phyloP scores from a whole-genome alignment of 2,329 filamentous ascomycete genomes.

The Exophiala sp. region DNA sequence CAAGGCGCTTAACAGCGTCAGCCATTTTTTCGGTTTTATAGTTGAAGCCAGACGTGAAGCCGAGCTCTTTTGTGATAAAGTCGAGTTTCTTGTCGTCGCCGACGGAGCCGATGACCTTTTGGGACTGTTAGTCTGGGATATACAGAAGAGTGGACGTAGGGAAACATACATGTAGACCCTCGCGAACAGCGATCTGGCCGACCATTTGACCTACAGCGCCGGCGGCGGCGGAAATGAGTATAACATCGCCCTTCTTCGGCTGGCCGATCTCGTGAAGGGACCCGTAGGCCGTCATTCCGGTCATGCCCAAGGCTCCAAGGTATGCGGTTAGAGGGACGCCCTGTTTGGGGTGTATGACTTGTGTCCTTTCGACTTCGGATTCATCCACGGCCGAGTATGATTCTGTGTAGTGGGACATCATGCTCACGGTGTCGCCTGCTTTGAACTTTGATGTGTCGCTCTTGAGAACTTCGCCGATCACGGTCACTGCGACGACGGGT shows the following conservation, averaged over 20 bases:
- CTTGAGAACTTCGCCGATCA: slow-evolving; percentile 63
- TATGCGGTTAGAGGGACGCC: slow-evolving; percentile 62
- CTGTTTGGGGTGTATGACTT: slow-evolving; percentile 47
- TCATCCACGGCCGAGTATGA: slow-evolving; percentile 61
- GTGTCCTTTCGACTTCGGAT: slow-evolving; percentile 29
- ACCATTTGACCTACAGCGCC: slow-evolving; percentile 73
- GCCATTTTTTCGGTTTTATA: slow-evolving; percentile 69
- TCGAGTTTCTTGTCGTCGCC: slow-evolving; percentile 70
- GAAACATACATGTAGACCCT: slow-evolving; percentile 53
- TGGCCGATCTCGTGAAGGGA: slow-evolving; percentile 65
- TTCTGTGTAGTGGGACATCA: slow-evolving; percentile 42
- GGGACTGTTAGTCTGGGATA: not conserved
- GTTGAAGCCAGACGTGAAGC: slow-evolving; percentile 67
- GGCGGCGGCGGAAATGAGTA: slow-evolving; percentile 69
- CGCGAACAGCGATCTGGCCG: slow-evolving; percentile 69
- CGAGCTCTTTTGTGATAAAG: slow-evolving; percentile 61
- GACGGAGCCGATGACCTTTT: slow-evolving; percentile 66
- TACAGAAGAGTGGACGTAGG: not conserved
- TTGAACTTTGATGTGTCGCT: slow-evolving; percentile 58
- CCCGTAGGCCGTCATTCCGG: slow-evolving; percentile 65
- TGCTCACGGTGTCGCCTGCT: slow-evolving; percentile 53
- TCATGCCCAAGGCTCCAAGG: slow-evolving; percentile 67
- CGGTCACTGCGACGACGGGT: slow-evolving; percentile 57
- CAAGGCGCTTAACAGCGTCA: slow-evolving; percentile 62
- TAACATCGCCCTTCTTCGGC: slow-evolving; percentile 67